Conservation (phyloP, 495 filamentous ascomycete species). For the Cryomyces antarcticus region DNA sequence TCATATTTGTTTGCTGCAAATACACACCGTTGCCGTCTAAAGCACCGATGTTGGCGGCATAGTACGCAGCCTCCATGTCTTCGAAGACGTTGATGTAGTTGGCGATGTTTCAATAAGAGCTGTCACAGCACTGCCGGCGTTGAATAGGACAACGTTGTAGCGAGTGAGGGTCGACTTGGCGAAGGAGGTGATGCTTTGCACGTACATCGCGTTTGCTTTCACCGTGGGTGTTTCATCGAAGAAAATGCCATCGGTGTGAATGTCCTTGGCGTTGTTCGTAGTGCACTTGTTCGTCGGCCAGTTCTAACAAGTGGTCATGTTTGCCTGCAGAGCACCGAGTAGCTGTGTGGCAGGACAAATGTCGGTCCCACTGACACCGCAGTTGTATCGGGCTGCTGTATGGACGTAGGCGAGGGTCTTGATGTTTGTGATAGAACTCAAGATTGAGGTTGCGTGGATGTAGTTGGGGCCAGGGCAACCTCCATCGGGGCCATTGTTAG, state of each 20-base stretch:
- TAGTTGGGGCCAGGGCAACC: constrained; percentile 23
- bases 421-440: constrained; percentile 27
- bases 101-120: neutral
- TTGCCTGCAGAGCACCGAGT: constrained; percentile 14
- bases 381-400: constrained; percentile 20
- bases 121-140: constrained; percentile 1
- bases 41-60: neutral
- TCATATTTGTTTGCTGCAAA: constrained; percentile 1
- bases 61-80: neutral
- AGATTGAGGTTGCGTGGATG: constrained; percentile 30
- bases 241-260: constrained; percentile 26
- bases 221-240: constrained; percentile 23
- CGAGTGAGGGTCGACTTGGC: constrained; percentile 1
- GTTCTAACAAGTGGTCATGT: constrained; percentile 26
- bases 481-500: constrained; percentile 30
- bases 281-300: constrained; percentile 17
- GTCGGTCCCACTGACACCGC: constrained; percentile 18
- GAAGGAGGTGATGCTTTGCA: constrained; percentile 1
- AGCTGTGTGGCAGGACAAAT: neutral
- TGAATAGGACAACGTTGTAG: constrained; percentile 3
- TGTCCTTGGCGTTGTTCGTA: constrained; percentile 6
- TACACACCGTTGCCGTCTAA: constrained; percentile 1
- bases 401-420: constrained; percentile 34
- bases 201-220: neutral
- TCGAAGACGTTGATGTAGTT: constrained; percentile 7